These are phyloP conservation scores for Amanita rimosa DNA, from an alignment of 768 basidiomycete genomes.

Conservation along the genomic window DNA sequence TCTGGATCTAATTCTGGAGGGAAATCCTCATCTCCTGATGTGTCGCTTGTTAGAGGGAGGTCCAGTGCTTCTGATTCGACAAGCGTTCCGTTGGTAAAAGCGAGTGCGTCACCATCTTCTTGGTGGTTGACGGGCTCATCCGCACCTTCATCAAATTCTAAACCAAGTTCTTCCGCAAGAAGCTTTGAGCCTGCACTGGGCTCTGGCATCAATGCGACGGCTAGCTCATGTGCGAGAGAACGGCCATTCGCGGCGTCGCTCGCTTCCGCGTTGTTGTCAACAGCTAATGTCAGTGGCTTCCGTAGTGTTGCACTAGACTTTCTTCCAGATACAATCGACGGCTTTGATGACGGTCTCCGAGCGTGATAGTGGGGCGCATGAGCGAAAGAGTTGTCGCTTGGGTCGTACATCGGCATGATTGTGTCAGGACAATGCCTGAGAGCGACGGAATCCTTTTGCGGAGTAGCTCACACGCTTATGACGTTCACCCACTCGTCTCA, in stretches of 20 bases:
- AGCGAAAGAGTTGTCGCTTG: constrained; percentile 19
- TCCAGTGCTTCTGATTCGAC: constrained; percentile 12
- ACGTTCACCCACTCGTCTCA: neutral
- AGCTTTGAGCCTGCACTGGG: constrained; percentile 67
- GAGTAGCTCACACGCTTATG: neutral
- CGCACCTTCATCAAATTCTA: constrained; percentile 82
- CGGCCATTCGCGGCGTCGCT: constrained; percentile 36
- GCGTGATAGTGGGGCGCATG: constrained; percentile 18
- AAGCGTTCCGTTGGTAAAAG: constrained; percentile 33
- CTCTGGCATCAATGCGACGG: constrained; percentile 81
- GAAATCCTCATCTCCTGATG: constrained; percentile 18
- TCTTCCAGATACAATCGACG: constrained; percentile 23
- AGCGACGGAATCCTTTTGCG: neutral
- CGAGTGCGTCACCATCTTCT: constrained; percentile 19
- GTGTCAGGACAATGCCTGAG: neutral
- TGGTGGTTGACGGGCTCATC: constrained; percentile 29
- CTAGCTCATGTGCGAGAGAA: constrained; percentile 80
- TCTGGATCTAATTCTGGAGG: constrained; percentile 31
- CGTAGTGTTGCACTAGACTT: constrained; percentile 44
- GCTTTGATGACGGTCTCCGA: constrained; percentile 24
- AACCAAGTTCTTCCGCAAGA: constrained; percentile 80
- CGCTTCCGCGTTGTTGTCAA: constrained; percentile 20
- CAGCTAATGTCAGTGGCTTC: constrained; percentile 24
- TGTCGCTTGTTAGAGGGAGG: constrained; percentile 17
- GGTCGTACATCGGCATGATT: constrained; percentile 22